A percentile compares a stretch with the other conserved stretches of the same genome.
Evolutionary conservation across 768 basidiomycete genomes (phyloP).

Genomic region (Rhizopogon vesiculosus): DNA sequence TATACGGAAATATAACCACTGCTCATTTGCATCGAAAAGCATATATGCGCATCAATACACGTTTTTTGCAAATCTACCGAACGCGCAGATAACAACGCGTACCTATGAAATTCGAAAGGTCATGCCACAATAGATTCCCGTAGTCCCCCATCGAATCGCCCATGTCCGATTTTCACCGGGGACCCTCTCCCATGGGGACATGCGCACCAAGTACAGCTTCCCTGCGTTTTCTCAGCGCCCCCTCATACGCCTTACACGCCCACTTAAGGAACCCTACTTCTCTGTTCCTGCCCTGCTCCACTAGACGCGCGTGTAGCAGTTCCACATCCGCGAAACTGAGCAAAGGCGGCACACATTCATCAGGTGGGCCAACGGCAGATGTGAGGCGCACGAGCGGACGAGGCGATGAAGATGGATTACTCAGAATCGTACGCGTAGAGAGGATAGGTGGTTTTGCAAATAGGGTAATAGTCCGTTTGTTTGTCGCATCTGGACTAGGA

Average conservation of each 20-base stretch:
- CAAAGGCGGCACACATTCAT: constrained; percentile 78
- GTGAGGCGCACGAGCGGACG: constrained; percentile 73
- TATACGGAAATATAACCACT: too few relatives aligned
- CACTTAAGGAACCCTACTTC: constrained; percentile 70
- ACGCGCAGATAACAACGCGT: too few relatives aligned
- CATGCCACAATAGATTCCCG: too few relatives aligned
- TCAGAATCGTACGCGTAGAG: constrained; percentile 54
- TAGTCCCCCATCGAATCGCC: too few relatives aligned
- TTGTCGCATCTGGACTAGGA: neutral
- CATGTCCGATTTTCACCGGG: too few relatives aligned
- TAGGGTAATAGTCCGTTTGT: constrained; percentile 9
- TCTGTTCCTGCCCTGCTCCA: constrained; percentile 34
- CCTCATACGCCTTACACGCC: constrained; percentile 68
- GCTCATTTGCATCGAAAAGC: too few relatives aligned
- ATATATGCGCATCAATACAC: too few relatives aligned
- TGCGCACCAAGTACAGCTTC: constrained; percentile 28
- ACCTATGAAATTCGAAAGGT: too few relatives aligned
- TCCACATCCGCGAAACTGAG: constrained; percentile 77
- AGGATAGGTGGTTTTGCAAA: constrained; percentile 44
- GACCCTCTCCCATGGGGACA: neutral
- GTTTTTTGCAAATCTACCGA: too few relatives aligned
- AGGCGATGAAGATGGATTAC: constrained; percentile 15
- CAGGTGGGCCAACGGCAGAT: constrained; percentile 52
- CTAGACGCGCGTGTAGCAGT: constrained; percentile 69
- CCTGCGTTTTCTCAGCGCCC: constrained; percentile 58